Conservation (phyloP, 2,329 filamentous ascomycete species). For the Lasiodiplodia citricola region DNA sequence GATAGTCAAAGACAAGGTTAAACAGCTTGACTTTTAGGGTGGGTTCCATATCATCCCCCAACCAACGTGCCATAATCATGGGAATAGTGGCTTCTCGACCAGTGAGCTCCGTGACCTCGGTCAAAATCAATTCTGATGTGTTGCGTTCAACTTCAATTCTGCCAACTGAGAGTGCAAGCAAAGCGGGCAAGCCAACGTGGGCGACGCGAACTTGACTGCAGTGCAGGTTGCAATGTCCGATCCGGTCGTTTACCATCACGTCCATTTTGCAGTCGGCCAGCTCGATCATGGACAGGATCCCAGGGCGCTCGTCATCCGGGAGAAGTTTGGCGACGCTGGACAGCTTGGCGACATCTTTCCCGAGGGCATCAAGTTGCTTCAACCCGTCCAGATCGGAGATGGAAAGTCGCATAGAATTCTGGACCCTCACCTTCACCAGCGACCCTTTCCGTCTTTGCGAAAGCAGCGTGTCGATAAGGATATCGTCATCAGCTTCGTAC, state of each 20-base stretch:
- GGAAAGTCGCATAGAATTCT: neutral
- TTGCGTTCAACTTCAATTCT: constrained; percentile 68
- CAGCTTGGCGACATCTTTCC: constrained; percentile 79
- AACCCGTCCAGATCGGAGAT: constrained; percentile 70
- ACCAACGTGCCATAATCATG: constrained; percentile 85
- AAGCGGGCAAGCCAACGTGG: constrained; percentile 80
- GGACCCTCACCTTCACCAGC: constrained; percentile 72
- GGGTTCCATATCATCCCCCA: constrained; percentile 93
- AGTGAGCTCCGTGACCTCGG: constrained; percentile 57
- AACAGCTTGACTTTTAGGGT: constrained; percentile 86
- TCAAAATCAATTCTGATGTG: constrained; percentile 72
- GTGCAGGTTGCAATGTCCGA: constrained; percentile 64
- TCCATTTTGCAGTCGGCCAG: constrained; percentile 42
- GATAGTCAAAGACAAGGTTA: constrained; percentile 86
- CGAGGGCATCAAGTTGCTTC: constrained; percentile 70
- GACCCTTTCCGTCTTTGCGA: constrained; percentile 86
- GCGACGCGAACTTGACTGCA: constrained; percentile 38
- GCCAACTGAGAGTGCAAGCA: constrained; percentile 78
- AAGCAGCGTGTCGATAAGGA: constrained; percentile 89
- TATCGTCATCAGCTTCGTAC: constrained; percentile 88
- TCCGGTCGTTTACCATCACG: constrained; percentile 68
- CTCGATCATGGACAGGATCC: constrained; percentile 78
- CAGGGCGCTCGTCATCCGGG: constrained; percentile 92
- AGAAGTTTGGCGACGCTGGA: constrained; percentile 92
- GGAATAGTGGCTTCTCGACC: constrained; percentile 54